A percentile compares a stretch with the other conserved stretches of the same genome.
Conservation (phyloP, 768 basidiomycete genomes). For the Pseudohyphozyma bogoriensis region DNA sequence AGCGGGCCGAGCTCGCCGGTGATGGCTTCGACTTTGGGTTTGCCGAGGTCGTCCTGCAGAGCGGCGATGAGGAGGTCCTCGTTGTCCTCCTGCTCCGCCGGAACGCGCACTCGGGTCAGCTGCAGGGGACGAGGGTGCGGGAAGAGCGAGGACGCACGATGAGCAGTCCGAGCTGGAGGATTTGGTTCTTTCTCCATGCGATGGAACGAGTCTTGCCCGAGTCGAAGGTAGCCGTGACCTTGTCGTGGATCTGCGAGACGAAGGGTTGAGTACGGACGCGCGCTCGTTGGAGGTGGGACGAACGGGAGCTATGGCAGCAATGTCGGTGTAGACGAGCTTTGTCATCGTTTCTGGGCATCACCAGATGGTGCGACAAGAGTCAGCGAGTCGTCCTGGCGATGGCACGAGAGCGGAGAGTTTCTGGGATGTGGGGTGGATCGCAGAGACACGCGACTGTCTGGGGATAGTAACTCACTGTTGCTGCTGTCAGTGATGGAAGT, state of each 20-base stretch:
- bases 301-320: too few species aligned
- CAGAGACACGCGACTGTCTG: too few species aligned
- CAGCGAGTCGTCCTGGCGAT: too few species aligned
- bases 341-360: too few species aligned
- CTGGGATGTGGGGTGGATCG: too few species aligned
- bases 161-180: constrained; percentile 52
- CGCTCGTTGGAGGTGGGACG: too few species aligned
- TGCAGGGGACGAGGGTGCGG: not conserved
- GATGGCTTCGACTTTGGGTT: constrained; percentile 52
- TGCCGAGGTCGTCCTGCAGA: constrained; percentile 53
- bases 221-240: constrained; percentile 51
- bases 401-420: too few species aligned
- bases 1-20: constrained; percentile 54
- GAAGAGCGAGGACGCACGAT: not conserved
- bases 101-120: not conserved
- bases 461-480: too few species aligned
- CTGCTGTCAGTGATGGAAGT: too few species aligned
- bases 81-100: constrained; percentile 50
- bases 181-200: constrained; percentile 60
- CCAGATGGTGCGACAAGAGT: too few species aligned
- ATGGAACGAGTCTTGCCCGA: constrained; percentile 58
- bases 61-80: constrained; percentile 51
- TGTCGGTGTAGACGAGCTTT: too few species aligned
- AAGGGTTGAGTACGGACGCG: too few species aligned
- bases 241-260: constrained; percentile 34